Percentiles rank a stretch among this genome's conserved stretches.
Evolutionary conservation across 805 yeast genomes (phyloP).

Genomic region (Millerozyma acaciae): DNA sequence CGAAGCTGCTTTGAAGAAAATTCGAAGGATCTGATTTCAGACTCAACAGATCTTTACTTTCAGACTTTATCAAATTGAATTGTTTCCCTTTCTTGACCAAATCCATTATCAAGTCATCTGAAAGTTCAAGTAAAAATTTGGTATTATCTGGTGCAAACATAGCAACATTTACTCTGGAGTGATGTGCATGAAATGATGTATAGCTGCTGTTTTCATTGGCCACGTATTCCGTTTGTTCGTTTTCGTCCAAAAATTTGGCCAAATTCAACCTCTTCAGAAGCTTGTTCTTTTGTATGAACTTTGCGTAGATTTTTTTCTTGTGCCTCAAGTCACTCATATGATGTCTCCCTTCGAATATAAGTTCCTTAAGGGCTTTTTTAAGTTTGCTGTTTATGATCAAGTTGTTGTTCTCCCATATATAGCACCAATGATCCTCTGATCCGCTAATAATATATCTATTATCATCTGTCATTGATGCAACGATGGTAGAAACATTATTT

Average conservation of each 20-base stretch:
- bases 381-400: conserved; percentile 38
- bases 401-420: conserved; percentile 64
- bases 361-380: conserved; percentile 30
- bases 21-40: neutral
- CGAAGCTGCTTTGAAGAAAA: neutral
- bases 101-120: conserved; percentile 80
- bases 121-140: conserved; percentile 56
- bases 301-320: conserved; percentile 24
- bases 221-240: conserved; percentile 16
- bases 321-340: conserved; percentile 29
- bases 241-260: conserved; percentile 24
- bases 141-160: conserved; percentile 73
- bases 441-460: conserved; percentile 62
- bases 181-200: conserved; percentile 74
- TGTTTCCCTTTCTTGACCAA: conserved; percentile 29
- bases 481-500: conserved; percentile 67
- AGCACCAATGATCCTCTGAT: conserved; percentile 85
- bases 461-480: conserved; percentile 61
- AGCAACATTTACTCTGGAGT: conserved; percentile 69
- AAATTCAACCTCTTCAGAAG: conserved; percentile 22
- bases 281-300: conserved; percentile 25
- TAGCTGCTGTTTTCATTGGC: conserved; percentile 57
- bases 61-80: conserved; percentile 7
- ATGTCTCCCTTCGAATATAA: conserved; percentile 30
- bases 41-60: conserved; percentile 1